These are phyloP conservation scores for Megacollybia platyphylla DNA, from an alignment of 1,284 basidiomycete genomes.

Conservation along the genomic window DNA sequence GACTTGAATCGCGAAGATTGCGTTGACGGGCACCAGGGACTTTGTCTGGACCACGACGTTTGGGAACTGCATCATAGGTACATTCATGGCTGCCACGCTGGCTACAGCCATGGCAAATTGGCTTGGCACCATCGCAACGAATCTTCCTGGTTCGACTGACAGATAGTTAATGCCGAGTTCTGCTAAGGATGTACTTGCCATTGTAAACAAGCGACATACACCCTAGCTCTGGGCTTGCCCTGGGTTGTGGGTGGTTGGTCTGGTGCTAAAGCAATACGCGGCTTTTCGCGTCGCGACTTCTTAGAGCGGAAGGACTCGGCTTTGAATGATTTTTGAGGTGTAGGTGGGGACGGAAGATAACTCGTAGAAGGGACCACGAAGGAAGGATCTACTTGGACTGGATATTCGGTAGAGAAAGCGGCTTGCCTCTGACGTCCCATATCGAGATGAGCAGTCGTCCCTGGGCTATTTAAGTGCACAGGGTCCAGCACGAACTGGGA, in stretches of 20 bases:
- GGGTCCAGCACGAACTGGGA: no score
- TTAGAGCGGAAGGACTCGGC: conserved; percentile 10
- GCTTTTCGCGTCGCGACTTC: conserved; percentile 45
- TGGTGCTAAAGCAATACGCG: conserved; percentile 47
- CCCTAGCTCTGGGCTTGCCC: conserved; percentile 55
- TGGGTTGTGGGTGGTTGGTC: conserved; percentile 68
- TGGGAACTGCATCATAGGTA: conserved; percentile 55
- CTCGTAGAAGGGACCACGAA: neutral
- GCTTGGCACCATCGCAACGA: conserved; percentile 69
- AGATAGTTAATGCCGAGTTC: conserved; percentile 4
- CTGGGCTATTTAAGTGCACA: no score
- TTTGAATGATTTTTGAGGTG: neutral
- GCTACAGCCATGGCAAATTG: conserved; percentile 57
- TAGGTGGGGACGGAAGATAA: neutral
- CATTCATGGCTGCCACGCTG: conserved; percentile 35
- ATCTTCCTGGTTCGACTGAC: conserved; percentile 65
- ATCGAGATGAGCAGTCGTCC: no score
- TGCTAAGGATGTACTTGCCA: conserved; percentile 31
- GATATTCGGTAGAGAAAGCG: no score
- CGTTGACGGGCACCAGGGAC: conserved; percentile 61
- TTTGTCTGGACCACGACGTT: conserved; percentile 66
- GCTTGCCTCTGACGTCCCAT: no score
- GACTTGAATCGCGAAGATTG: conserved; percentile 23
- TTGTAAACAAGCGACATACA: conserved; percentile 68
- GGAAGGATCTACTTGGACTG: neutral